Evolutionary conservation across 805 yeast species (phyloP).

Genomic region (Metschnikowia vanudenii): DNA sequence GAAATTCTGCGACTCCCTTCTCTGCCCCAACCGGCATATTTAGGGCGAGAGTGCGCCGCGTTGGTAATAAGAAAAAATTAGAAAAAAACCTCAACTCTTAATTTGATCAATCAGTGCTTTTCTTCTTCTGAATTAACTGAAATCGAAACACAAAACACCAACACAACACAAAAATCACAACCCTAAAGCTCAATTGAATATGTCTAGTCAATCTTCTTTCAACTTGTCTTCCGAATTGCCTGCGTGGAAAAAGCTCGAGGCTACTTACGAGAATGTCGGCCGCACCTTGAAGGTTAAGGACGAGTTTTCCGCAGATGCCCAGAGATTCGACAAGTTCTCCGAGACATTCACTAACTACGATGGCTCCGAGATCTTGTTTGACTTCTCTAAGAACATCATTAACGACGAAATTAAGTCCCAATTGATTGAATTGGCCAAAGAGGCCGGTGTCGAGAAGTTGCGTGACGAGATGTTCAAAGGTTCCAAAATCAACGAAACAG

Average conservation of each 20-base stretch:
- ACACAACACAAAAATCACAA: background rate
- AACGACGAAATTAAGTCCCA: constrained; percentile 74
- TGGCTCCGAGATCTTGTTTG: constrained; percentile 86
- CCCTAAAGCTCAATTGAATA: constrained; percentile 8
- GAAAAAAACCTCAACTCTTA: too few species aligned
- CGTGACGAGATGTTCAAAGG: constrained; percentile 93
- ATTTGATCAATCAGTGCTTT: background rate
- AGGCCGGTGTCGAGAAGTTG: constrained; percentile 81
- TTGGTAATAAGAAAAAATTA: background rate
- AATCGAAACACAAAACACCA: background rate
- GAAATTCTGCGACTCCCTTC: constrained; percentile 3
- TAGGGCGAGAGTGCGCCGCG: constrained; percentile 18
- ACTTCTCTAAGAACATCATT: constrained; percentile 91
- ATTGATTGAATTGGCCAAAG: constrained; percentile 79
- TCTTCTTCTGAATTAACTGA: background rate
- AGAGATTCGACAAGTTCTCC: constrained; percentile 74
- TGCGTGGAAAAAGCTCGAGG: constrained; percentile 79
- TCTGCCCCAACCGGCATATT: background rate
- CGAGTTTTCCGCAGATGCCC: constrained; percentile 71
- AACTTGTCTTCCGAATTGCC: constrained; percentile 70
- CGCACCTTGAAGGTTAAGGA: constrained; percentile 69
- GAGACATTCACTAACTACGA: constrained; percentile 81
- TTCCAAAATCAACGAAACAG: constrained; percentile 92
- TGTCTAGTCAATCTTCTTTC: constrained; percentile 34
- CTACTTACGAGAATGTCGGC: constrained; percentile 66